Evolutionary conservation across 148 eudicot species (phyloP).

Genomic region (Camellia lanceoleosa): DNA sequence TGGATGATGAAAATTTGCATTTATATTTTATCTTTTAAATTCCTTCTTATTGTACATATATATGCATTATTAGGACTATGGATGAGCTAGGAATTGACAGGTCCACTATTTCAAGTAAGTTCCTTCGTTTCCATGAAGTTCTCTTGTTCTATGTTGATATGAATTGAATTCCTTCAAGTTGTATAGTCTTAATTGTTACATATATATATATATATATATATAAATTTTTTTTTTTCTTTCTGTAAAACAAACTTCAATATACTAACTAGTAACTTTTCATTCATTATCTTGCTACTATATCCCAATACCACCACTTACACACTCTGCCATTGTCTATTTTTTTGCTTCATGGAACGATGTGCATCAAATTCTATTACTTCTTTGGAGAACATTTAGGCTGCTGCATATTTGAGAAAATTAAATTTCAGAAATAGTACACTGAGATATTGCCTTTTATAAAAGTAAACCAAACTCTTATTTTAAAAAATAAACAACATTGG

Average conservation of each 20-base stretch:
- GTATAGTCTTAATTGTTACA: not conserved
- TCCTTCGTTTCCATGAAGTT: not conserved
- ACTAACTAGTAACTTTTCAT: not conserved
- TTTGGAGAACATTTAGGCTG: not conserved
- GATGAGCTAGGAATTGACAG: conserved; percentile 68
- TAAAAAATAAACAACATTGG: not conserved
- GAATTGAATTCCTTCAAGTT: not conserved
- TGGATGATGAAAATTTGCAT: not conserved
- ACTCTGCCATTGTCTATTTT: not conserved
- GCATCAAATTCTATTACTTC: not conserved
- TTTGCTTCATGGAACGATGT: not conserved
- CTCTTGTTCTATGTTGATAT: not conserved
- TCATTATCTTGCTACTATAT: too few relatives aligned
- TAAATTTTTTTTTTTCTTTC: not conserved
- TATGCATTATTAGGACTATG: conserved; percentile 41
- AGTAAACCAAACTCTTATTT: too few relatives aligned
- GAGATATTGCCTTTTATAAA: not conserved
- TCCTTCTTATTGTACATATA: conserved; percentile 7
- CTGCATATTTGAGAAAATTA: not conserved
- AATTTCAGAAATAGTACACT: not conserved
- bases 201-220: not conserved
- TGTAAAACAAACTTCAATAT: not conserved
- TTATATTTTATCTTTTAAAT: not conserved
- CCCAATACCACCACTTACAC: not conserved
- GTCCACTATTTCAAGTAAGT: conserved; percentile 64